phyloP scores from a whole-genome alignment of 2,329 filamentous ascomycete genomes.

The Bimuria novae-zelandiae region DNA sequence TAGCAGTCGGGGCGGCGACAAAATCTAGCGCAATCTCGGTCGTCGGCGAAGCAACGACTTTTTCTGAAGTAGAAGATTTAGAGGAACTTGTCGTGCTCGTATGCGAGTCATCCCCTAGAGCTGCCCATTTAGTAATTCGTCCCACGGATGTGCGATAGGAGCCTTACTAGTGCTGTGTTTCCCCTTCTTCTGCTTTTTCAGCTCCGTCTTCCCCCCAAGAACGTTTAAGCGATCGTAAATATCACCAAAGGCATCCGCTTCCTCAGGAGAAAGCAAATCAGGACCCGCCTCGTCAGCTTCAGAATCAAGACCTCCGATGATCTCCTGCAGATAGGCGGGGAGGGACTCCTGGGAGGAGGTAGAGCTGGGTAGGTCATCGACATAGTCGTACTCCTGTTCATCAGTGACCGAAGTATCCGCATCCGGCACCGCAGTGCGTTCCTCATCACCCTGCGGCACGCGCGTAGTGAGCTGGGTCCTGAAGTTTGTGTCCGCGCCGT shows the following conservation, averaged over 20 bases:
- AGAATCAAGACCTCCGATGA: neutral
- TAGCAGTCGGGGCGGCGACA: neutral
- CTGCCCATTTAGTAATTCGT: neutral
- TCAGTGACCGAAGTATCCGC: neutral
- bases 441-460: neutral
- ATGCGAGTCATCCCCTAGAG: neutral
- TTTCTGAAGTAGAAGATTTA: neutral
- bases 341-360: neutral
- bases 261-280: neutral
- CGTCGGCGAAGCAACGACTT: neutral
- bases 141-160: neutral
- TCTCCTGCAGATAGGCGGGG: neutral
- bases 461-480: slow-evolving; percentile 1
- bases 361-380: neutral
- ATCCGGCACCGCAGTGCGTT: neutral
- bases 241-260: neutral
- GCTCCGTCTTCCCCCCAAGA: neutral
- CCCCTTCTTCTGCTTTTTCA: neutral
- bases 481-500: neutral
- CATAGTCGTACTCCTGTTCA: neutral
- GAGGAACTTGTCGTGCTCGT: neutral
- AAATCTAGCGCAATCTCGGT: neutral
- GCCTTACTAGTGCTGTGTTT: neutral
- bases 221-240: neutral
- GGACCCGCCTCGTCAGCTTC: neutral